phyloP scores from a whole-genome alignment of 1,284 basidiomycete species.

The Gomphus sp. region DNA sequence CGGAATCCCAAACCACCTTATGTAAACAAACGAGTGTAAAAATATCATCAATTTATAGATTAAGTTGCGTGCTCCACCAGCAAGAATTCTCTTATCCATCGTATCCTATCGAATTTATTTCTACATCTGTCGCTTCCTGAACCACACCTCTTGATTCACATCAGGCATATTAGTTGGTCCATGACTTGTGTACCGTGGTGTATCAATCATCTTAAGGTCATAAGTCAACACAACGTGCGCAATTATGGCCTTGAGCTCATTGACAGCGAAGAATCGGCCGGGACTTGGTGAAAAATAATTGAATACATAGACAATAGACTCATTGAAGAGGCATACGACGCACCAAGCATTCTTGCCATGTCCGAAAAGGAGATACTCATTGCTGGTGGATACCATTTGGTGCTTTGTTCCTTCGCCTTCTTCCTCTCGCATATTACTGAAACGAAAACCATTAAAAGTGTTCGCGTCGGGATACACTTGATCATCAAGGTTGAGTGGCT shows the following conservation, averaged over 20 bases:
- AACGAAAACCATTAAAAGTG: constrained; percentile 12
- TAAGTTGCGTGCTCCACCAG: too few species aligned
- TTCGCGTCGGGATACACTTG: constrained; percentile 8
- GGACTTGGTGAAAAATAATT: constrained; percentile 20
- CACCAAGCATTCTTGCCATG: constrained; percentile 22
- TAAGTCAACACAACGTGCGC: constrained; percentile 34
- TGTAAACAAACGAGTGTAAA: too few species aligned
- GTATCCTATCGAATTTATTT: neutral
- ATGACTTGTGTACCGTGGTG: neutral
- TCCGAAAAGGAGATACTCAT: constrained; percentile 21
- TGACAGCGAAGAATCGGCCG: constrained; percentile 38
- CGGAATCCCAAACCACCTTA: too few species aligned
- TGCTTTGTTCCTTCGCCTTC: constrained; percentile 18
- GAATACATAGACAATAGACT: neutral
- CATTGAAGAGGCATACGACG: neutral
- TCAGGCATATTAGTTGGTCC: neutral
- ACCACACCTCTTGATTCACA: neutral
- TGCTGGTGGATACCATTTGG: constrained; percentile 19
- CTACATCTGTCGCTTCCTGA: neutral
- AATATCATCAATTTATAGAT: too few species aligned
- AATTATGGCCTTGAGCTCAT: constrained; percentile 35
- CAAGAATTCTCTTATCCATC: too few species aligned
- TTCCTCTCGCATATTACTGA: constrained; percentile 14
- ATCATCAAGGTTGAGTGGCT: constrained; percentile 6
- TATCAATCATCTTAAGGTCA: constrained; percentile 31